A percentile compares a stretch with the other conserved stretches of the same genome.
These are phyloP conservation scores for Peronospora belbahrii DNA, from an alignment of 352 stramenopile genomes.

Conservation along the genomic window DNA sequence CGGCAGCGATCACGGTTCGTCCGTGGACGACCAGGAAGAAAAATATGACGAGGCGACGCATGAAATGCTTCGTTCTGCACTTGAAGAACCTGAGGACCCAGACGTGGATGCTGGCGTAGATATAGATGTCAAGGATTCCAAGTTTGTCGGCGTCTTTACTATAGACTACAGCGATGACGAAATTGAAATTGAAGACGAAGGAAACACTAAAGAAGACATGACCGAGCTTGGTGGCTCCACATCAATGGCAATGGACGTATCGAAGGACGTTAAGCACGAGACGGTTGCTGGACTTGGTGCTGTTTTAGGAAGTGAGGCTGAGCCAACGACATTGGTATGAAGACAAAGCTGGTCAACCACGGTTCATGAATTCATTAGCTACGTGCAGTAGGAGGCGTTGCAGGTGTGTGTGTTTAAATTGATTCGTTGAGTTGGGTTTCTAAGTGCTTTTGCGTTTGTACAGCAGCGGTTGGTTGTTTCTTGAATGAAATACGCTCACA, in stretches of 20 bases:
- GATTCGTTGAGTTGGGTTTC: no score
- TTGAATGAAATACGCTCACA: no score
- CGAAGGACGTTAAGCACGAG: constrained; percentile 6
- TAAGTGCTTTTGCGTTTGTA: no score
- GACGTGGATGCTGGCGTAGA: constrained; percentile 7
- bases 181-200: constrained; percentile 50
- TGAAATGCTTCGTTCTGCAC: constrained; percentile 32
- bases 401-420: neutral
- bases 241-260: neutral
- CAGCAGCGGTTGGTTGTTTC: no score
- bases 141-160: constrained; percentile 72
- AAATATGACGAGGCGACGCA: constrained; percentile 33
- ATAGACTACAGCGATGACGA: constrained; percentile 79
- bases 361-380: neutral
- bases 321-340: constrained; percentile 19
- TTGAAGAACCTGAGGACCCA: constrained; percentile 27
- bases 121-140: constrained; percentile 18
- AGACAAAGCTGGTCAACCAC: neutral
- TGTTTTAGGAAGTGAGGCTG: constrained; percentile 9
- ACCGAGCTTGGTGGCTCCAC: neutral
- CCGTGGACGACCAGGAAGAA: constrained; percentile 36
- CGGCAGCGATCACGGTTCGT: constrained; percentile 53
- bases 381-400: no score
- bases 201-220: constrained; percentile 11
- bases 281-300: neutral